Evolutionary conservation across 176 grass and related monocot genomes (phyloP).

Genomic region (Juncus inflexus): DNA sequence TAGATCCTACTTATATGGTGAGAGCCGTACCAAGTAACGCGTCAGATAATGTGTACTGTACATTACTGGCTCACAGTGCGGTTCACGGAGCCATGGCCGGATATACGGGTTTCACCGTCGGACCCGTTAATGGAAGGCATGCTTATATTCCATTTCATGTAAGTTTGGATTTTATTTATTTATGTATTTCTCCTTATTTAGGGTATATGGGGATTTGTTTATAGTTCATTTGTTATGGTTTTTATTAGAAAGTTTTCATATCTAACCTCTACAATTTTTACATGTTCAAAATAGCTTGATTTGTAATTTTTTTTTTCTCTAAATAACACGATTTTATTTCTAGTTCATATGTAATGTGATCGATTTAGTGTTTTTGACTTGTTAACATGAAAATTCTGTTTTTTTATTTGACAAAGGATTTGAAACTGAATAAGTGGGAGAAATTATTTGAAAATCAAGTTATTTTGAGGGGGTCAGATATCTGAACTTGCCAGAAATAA

Average conservation of each 20-base stretch:
- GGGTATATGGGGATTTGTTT: background rate
- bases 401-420: too few species aligned
- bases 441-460: too few species aligned
- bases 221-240: background rate
- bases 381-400: too few species aligned
- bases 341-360: too few species aligned
- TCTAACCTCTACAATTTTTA: too few species aligned
- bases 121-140: constrained; percentile 82
- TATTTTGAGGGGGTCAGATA: too few species aligned
- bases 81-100: constrained; percentile 98
- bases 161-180: constrained; percentile 33
- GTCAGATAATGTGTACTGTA: constrained; percentile 94
- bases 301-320: too few species aligned
- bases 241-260: too few species aligned
- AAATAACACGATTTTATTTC: too few species aligned
- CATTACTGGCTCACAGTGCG: constrained; percentile 84
- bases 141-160: constrained; percentile 94
- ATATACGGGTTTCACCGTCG: constrained; percentile 89
- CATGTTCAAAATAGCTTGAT: too few species aligned
- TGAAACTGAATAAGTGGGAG: too few species aligned
- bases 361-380: too few species aligned
- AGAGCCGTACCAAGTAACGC: constrained; percentile 94
- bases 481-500: background rate
- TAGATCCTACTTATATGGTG: constrained; percentile 99
- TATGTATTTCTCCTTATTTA: background rate